These are phyloP conservation scores for Fusarium euwallaceae DNA, from an alignment of 2,329 filamentous ascomycete species.

Conservation along the genomic window DNA sequence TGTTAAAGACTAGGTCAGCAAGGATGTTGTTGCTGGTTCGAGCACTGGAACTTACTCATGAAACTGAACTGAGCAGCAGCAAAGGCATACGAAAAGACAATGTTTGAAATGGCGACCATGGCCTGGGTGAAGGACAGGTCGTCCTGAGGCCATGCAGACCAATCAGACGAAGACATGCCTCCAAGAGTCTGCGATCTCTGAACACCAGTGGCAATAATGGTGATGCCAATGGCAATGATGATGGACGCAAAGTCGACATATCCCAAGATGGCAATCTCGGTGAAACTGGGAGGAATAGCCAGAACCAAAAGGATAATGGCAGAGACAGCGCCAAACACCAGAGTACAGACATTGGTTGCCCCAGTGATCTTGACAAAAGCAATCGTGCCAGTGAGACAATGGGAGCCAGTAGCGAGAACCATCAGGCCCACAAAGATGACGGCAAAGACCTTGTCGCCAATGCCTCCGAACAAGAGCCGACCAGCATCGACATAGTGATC, in stretches of 20 bases:
- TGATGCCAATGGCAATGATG: constrained; percentile 4
- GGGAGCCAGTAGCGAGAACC: not conserved
- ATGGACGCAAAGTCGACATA: constrained; percentile 5
- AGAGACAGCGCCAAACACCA: not conserved
- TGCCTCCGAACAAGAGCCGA: not conserved
- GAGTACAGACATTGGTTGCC: not conserved
- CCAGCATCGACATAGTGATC: constrained; percentile 8
- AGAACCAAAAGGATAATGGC: not conserved
- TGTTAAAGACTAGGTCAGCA: not conserved
- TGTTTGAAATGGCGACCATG: not conserved
- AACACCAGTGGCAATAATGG: not conserved
- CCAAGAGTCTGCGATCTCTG: not conserved
- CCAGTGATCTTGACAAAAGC: constrained; percentile 3
- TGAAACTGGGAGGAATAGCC: constrained; percentile 7
- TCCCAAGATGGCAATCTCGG: constrained; percentile 1
- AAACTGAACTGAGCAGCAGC: constrained; percentile 3
- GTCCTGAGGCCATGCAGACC: not conserved
- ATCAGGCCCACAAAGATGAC: constrained; percentile 2
- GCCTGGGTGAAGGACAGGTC: not conserved
- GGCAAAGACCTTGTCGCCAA: not conserved
- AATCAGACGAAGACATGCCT: not conserved
- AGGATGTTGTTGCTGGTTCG: not conserved
- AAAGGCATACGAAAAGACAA: constrained; percentile 9
- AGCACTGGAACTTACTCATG: not conserved
- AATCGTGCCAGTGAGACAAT: constrained; percentile 9